Evolutionary conservation across 1,284 basidiomycete genomes (phyloP).

Genomic region (Leccinum colubrinum): DNA sequence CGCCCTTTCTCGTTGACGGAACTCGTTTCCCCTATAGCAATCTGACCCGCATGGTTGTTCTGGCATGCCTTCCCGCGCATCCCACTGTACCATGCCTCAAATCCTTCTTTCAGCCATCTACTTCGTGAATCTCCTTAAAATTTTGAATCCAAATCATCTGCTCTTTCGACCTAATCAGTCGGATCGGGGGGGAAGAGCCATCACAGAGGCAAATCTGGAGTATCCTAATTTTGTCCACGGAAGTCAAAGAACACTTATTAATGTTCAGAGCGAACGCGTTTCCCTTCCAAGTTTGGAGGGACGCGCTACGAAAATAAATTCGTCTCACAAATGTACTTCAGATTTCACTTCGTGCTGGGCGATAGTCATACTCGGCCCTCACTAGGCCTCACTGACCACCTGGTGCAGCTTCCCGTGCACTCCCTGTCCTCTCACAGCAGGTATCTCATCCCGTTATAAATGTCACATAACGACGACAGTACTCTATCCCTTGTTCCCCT

Average conservation of each 20-base stretch:
- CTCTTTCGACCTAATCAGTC: not conserved
- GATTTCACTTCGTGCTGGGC: not conserved
- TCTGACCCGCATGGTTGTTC: not conserved
- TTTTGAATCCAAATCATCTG: not conserved
- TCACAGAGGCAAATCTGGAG: not conserved
- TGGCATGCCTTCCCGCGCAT: not conserved
- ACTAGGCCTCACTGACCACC: not conserved
- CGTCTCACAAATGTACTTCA: not conserved
- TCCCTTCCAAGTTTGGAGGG: not conserved
- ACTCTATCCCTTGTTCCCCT: not conserved
- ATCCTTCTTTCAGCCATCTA: not conserved
- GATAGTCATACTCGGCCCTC: not conserved
- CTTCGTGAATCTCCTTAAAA: not conserved
- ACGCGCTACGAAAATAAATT: not conserved
- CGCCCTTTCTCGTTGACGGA: not conserved
- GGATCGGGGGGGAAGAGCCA: not conserved
- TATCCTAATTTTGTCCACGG: not conserved
- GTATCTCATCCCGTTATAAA: slow-evolving; percentile 5
- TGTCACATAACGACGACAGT: not conserved
- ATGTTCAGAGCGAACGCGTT: not conserved
- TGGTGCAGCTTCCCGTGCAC: not conserved
- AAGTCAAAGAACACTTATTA: not conserved
- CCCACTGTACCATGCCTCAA: not conserved
- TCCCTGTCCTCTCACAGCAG: not conserved
- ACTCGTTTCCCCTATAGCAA: not conserved